phyloP scores from a whole-genome alignment of 2,329 filamentous ascomycete genomes.

The Didymella exigua region DNA sequence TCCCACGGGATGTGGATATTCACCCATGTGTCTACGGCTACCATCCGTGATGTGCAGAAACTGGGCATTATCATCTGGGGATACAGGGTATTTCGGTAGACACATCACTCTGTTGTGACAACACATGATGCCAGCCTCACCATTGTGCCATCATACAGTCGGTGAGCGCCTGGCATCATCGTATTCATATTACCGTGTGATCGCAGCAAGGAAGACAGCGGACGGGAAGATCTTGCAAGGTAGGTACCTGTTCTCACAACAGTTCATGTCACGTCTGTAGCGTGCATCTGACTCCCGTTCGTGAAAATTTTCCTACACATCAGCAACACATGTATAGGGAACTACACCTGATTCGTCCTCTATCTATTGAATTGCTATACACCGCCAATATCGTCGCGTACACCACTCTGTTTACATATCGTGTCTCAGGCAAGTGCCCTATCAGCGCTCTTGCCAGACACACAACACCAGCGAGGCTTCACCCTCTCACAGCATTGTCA shows the following conservation, averaged over 20 bases:
- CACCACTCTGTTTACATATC: slow-evolving; percentile 40
- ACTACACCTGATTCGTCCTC: slow-evolving; percentile 13
- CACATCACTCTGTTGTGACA: slow-evolving; percentile 9
- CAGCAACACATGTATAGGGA: slow-evolving; percentile 19
- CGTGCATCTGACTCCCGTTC: slow-evolving; percentile 16
- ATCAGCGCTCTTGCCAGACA: slow-evolving; percentile 33
- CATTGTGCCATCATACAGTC: slow-evolving; percentile 13
- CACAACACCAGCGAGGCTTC: slow-evolving; percentile 24
- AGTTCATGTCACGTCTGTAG: slow-evolving; percentile 17
- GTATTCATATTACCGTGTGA: slow-evolving; percentile 15
- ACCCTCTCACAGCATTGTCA: slow-evolving; percentile 31
- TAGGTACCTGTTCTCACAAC: slow-evolving; percentile 4
- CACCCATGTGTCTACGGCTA: slow-evolving; percentile 20
- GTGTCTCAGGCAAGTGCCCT: slow-evolving; percentile 31
- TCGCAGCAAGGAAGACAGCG: slow-evolving; percentile 16
- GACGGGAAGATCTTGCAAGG: slow-evolving; percentile 1
- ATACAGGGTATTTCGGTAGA: slow-evolving; percentile 18
- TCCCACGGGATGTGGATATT: slow-evolving; percentile 28
- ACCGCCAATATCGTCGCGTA: slow-evolving; percentile 27
- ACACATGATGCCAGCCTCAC: slow-evolving; percentile 12
- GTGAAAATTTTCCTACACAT: slow-evolving; percentile 29
- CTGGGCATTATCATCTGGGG: slow-evolving; percentile 12
- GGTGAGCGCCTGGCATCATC: slow-evolving; percentile 10
- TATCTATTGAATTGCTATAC: slow-evolving; percentile 19
- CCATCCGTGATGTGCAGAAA: slow-evolving; percentile 26